Base-by-base conservation (phyloP, 1,284 basidiomycete species). In the Apiotrichum siamense region DNA sequence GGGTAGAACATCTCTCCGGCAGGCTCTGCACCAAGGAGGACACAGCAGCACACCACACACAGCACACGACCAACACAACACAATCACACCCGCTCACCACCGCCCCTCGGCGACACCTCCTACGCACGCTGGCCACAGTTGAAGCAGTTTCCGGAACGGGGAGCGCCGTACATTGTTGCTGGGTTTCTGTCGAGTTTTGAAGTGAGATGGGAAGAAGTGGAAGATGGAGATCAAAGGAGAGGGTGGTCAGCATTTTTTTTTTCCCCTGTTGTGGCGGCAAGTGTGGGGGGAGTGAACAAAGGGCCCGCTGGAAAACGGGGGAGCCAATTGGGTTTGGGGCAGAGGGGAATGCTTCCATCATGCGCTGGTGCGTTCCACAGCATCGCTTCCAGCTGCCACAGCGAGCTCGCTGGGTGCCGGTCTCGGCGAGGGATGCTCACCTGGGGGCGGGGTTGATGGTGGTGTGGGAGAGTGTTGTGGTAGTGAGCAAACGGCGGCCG, bases 101-200 rank as follows among this genome's bases (percentile, higher is more conserved):
- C 27, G 41, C 27, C 41, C 27, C 41, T 31, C 27, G 41, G 41
- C 27, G 41, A 31, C 36, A 49, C 44, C 52, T 36, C 47, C 53
- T 47, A 69, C 69, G 55, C 64, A 71, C 70, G 65, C 54, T 61
- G 60, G 58, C 70, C 70, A 62, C 70, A 73, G 66, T 73, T 73
- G 67, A 73, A 73, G 61, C 70, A 73, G 60, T 67, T 69, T 53
- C 64, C 63, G 49, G 62, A 61, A 58, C 65, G 62, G 51, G 56
- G 55, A 50, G 58, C 54, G 52, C 67, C 66, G 66, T 63, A 69
- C 66, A 69, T 67, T 60, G 51, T 57, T 59, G 55, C 27, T 31
- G 27, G 52, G 31, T 46, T 49, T 38, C 51, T 49, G 47, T 33
- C 27, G 23, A 25, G 31, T 15, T 20, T 20, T 15, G 27, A 24